Conservation (phyloP, 495 filamentous ascomycete genomes). For the Xylaria castorea region DNA sequence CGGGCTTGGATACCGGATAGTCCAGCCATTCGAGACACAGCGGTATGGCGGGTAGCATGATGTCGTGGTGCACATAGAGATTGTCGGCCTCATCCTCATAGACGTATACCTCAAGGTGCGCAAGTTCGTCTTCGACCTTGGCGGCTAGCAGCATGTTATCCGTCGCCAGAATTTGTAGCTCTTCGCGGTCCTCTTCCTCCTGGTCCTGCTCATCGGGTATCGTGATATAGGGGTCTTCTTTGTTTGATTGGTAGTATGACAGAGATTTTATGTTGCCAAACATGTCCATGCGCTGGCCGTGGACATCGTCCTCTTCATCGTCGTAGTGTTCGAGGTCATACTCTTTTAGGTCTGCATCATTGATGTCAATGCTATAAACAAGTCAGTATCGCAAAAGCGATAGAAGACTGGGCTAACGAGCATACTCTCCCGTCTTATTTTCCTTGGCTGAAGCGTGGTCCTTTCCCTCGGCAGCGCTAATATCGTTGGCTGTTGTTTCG, state of each 20-base stretch:
- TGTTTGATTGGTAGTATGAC: conserved; percentile 90
- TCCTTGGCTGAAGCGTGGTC: conserved; percentile 39
- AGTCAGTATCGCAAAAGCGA: conserved; percentile 1
- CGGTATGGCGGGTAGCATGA: conserved; percentile 97
- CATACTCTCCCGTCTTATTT: conserved; percentile 46
- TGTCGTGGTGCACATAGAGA: conserved; percentile 98
- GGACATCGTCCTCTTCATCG: conserved; percentile 71
- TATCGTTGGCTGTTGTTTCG: conserved; percentile 30
- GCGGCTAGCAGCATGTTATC: conserved; percentile 92
- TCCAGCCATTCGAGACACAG: conserved; percentile 96
- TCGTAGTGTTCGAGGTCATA: conserved; percentile 97
- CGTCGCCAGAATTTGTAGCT: conserved; percentile 87
- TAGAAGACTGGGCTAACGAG: neutral
- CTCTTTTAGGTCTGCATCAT: conserved; percentile 90
- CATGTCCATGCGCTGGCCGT: conserved; percentile 78
- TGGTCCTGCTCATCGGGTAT: conserved; percentile 74
- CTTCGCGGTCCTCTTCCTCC: conserved; percentile 88
- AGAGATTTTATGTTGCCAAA: conserved; percentile 94
- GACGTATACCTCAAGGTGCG: conserved; percentile 95
- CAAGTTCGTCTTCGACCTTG: conserved; percentile 95
- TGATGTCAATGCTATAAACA: conserved; percentile 49
- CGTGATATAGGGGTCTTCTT: conserved; percentile 95
- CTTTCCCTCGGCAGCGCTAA: conserved; percentile 31
- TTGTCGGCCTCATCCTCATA: conserved; percentile 95
- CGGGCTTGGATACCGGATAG: conserved; percentile 75